Evolutionary conservation across 1,139 yeast genomes (phyloP), one percentile per base, ranked within the genome.

Genomic region (Suhomyces kunorum): DNA sequence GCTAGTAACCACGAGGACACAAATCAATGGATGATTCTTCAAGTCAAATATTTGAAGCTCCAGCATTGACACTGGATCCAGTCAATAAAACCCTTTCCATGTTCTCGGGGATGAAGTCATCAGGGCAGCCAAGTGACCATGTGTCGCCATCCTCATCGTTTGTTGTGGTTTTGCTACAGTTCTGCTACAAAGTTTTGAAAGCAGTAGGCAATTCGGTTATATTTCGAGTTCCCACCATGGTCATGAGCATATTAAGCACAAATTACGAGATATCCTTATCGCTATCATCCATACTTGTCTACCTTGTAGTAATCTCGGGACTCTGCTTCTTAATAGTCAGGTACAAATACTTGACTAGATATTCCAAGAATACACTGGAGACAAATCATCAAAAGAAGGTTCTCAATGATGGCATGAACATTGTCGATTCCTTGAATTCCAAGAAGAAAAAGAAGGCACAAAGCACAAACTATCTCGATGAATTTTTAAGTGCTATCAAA

Each of bases 401-500:
- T 9, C 23, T 36, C 9, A 42, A 40, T 20, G 42, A 41, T 16
- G 38, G 46, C 8, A 39, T 42, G 31, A 45, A 39, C 14, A 32
- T 51, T 28, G 49, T 42, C n/a, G 51, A 43, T 8, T 44, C 47
- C 8, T 36, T 46, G n/a, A 45, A 41, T 19, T 54, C 65, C n/a
- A 59, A 63, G 30, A 63, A 63, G 36, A 63, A 64, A 43, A 59
- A 61, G 47, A 61, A 53, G 46, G 50, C 61, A 28, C 45, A 59
- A 18, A 50, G 58, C 11, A 45, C 64, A 2, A 71, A 71, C 46
- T 90, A 89, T 56, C 67, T 92, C 43, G 97, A 92, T 58, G 96
- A 90, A 56, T 92, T 92, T 53, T 66, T 92, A 35, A 77, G 87
- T 40, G 98, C 97, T 1, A 87, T 92, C 49, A 89, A 88, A 62